phyloP scores from a whole-genome alignment of 2,329 filamentous ascomycete genomes.

The Phyllosticta paracitricarpa region DNA sequence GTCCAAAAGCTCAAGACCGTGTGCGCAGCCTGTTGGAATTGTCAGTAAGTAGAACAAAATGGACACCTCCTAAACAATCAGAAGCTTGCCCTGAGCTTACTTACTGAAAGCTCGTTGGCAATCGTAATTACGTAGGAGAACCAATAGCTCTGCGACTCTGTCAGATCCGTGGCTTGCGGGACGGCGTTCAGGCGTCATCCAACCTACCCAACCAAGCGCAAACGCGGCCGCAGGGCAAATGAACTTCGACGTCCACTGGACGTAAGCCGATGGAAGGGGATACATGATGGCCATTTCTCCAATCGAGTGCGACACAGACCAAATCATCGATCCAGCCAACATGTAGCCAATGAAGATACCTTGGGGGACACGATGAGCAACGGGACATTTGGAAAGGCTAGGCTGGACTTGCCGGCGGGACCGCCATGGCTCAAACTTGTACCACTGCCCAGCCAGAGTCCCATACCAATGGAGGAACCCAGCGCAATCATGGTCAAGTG shows the following conservation, averaged over 20 bases:
- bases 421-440: constrained; percentile 32
- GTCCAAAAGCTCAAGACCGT: constrained; percentile 39
- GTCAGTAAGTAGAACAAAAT: background rate
- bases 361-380: background rate
- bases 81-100: background rate
- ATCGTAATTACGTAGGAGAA: constrained; percentile 37
- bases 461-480: constrained; percentile 36
- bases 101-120: constrained; percentile 24
- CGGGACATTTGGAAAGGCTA: background rate
- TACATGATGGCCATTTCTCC: constrained; percentile 40
- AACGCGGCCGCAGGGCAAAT: constrained; percentile 35
- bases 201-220: constrained; percentile 33
- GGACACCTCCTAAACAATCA: background rate
- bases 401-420: constrained; percentile 22
- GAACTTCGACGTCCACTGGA: constrained; percentile 40
- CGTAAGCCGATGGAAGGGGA: constrained; percentile 36
- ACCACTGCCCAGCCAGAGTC: constrained; percentile 38
- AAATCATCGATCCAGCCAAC: constrained; percentile 31
- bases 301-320: constrained; percentile 37
- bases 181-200: background rate
- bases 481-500: constrained; percentile 33
- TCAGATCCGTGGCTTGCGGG: background rate
- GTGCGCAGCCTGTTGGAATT: constrained; percentile 24
- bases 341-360: constrained; percentile 36
- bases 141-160: constrained; percentile 28